These are phyloP conservation scores for Lasiosphaeria miniovina DNA, from an alignment of 495 filamentous ascomycete species.

Conservation along the genomic window DNA sequence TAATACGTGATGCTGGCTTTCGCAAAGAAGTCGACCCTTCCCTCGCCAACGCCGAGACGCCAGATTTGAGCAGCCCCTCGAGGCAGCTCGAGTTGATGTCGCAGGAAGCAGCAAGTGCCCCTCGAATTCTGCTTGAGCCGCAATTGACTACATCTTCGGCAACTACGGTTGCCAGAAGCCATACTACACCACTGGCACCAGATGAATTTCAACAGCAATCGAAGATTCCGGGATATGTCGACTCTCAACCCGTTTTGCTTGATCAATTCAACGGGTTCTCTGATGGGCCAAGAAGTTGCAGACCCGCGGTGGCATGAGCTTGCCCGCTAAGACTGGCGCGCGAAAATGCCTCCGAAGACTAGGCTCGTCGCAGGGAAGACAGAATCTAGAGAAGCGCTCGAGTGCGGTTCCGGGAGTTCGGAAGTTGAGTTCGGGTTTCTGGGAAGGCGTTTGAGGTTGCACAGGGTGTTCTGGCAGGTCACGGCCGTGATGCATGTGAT, in stretches of 20 bases:
- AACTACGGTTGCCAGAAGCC: conserved; percentile 1
- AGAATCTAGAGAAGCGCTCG: no score
- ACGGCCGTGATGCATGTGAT: no score
- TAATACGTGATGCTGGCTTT: conserved; percentile 27
- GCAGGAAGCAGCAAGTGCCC: conserved; percentile 11
- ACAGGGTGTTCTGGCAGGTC: no score
- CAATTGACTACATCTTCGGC: neutral
- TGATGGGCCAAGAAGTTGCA: conserved; percentile 35
- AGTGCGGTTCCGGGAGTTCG: no score
- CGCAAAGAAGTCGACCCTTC: conserved; percentile 24
- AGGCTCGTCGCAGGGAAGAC: no score
- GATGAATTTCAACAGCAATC: conserved; percentile 4
- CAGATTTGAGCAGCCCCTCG: conserved; percentile 29
- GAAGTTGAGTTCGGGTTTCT: no score
- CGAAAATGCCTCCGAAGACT: no score
- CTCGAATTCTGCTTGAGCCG: neutral
- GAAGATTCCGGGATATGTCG: conserved; percentile 15
- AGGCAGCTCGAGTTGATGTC: conserved; percentile 26
- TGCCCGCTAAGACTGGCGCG: neutral
- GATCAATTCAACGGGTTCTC: conserved; percentile 30
- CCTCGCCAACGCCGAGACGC: conserved; percentile 6
- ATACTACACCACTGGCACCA: neutral
- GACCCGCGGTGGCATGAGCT: neutral
- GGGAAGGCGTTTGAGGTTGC: no score
- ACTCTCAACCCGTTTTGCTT: conserved; percentile 27